phyloP scores from a whole-genome alignment of 2,329 filamentous ascomycete genomes.

The Coleophoma crateriformis region DNA sequence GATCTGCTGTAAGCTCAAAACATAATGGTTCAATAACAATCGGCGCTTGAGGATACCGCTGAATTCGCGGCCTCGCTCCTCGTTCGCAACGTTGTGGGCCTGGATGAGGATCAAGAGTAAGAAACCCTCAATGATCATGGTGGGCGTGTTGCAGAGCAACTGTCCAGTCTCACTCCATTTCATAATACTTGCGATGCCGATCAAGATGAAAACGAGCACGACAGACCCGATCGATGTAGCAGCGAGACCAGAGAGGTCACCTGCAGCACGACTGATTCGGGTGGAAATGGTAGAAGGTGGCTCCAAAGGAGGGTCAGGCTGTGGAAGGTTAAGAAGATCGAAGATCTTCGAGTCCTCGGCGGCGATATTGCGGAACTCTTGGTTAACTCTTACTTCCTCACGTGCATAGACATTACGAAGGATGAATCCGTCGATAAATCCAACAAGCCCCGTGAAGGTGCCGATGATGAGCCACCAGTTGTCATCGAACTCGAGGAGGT shows the following conservation, averaged over 20 bases:
- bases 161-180: constrained; percentile 25
- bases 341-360: constrained; percentile 15
- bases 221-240: constrained; percentile 15
- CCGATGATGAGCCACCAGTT: constrained; percentile 44
- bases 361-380: constrained; percentile 18
- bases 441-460: constrained; percentile 40
- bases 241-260: constrained; percentile 12
- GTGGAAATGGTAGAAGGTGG: constrained; percentile 8
- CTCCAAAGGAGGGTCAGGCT: constrained; percentile 4
- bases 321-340: constrained; percentile 13
- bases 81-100: constrained; percentile 21
- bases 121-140: constrained; percentile 25
- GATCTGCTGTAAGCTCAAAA: background rate
- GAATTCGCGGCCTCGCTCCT: constrained; percentile 17
- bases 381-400: constrained; percentile 10
- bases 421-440: constrained; percentile 38
- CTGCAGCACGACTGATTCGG: constrained; percentile 18
- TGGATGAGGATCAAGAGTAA: constrained; percentile 21
- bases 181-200: constrained; percentile 19
- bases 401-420: constrained; percentile 36
- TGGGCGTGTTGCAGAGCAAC: constrained; percentile 26
- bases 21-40: constrained; percentile 15
- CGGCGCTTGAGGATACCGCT: constrained; percentile 21
- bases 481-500: constrained; percentile 30
- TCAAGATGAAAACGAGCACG: constrained; percentile 12